Evolutionary conservation across 2,329 filamentous ascomycete genomes (phyloP), one percentile per base, ranked within the genome.

Genomic region (Sphaceloma murrayae): DNA sequence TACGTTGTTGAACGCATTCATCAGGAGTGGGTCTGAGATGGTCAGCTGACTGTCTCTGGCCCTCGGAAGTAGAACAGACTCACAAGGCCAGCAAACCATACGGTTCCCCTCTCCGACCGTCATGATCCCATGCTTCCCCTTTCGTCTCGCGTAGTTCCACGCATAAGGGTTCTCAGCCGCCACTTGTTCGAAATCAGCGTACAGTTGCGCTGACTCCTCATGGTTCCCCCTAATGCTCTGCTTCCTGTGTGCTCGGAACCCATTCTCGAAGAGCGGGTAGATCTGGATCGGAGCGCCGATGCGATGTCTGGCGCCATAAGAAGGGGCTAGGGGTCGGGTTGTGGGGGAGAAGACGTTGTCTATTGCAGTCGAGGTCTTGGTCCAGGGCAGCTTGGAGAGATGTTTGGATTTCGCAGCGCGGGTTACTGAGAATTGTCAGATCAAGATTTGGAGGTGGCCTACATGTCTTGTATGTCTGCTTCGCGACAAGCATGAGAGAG

Each of bases 1-100:
- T 26, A 83, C 71, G 2, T 69, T 78, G 51, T 82, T 83, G 61
- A 82, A 82, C 0, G 79, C 78, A 53, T 83, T 83, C 78, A 82
- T 82, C 7, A 82, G 59, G 0, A 83, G 62, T 0, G 78, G 77
- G 59, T 82, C 77, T 82, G 36, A 2, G 1, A 16, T 34, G n/a
- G 43, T 57, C 48, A 57, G 50, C 38, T 46, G 13, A n/a, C 10
- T 9, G 5, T 10, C 21, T 17, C 16, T 42, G 4, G 34, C 26
- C 19, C 3, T 21, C 10, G 5, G 8, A 13, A 18, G 4, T 8
- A n/a, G 13, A 7, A 34, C 10, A 32, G 8, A 59, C 70, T 44
- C 58, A 80, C 78, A 83, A 10, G 80, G 79, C 38, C 69, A 73
- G 54, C 77, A 82, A 44, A 84, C 82, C 72, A 82, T 78, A 13